phyloP scores from a whole-genome alignment of 192 early-diverging fungal species.

The Coemansia asiatica region DNA sequence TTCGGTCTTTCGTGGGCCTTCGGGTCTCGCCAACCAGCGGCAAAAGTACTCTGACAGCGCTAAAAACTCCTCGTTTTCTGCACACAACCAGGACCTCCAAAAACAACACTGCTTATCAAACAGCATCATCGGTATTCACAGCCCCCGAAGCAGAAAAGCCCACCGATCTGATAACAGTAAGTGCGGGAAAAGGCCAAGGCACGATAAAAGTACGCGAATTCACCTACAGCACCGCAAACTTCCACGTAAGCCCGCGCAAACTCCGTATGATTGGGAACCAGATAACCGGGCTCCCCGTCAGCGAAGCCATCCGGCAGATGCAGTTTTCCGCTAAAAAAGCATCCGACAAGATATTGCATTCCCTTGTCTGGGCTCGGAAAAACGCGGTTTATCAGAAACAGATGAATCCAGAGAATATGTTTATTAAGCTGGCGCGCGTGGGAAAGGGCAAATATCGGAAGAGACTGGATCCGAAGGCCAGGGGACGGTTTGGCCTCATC shows the following conservation, averaged over 20 bases:
- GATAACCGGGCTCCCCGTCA: slow-evolving; percentile 62
- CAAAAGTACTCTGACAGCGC: not conserved
- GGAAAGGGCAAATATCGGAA: slow-evolving; percentile 81
- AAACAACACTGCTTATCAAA: slow-evolving; percentile 2
- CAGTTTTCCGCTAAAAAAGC: slow-evolving; percentile 70
- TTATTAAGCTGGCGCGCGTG: slow-evolving; percentile 76
- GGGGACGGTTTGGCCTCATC: slow-evolving; percentile 78
- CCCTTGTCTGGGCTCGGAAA: slow-evolving; percentile 66
- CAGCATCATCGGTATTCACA: slow-evolving; percentile 28
- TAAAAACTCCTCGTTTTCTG: not conserved
- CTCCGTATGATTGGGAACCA: slow-evolving; percentile 71
- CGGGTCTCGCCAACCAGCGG: not conserved
- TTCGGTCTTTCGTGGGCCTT: not conserved
- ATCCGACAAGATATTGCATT: slow-evolving; percentile 63
- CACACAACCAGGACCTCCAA: not conserved
- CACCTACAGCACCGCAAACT: slow-evolving; percentile 60
- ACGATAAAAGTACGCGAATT: slow-evolving; percentile 23
- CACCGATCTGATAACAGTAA: not conserved
- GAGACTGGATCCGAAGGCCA: slow-evolving; percentile 72
- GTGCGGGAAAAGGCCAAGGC: slow-evolving; percentile 25
- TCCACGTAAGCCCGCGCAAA: slow-evolving; percentile 70
- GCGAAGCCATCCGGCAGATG: slow-evolving; percentile 79
- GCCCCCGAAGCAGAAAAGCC: not conserved
- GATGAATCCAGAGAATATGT: slow-evolving; percentile 64
- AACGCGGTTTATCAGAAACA: slow-evolving; percentile 65